Evolutionary conservation across 495 filamentous ascomycete genomes (phyloP).

Genomic region (Aspergillus indologenus): DNA sequence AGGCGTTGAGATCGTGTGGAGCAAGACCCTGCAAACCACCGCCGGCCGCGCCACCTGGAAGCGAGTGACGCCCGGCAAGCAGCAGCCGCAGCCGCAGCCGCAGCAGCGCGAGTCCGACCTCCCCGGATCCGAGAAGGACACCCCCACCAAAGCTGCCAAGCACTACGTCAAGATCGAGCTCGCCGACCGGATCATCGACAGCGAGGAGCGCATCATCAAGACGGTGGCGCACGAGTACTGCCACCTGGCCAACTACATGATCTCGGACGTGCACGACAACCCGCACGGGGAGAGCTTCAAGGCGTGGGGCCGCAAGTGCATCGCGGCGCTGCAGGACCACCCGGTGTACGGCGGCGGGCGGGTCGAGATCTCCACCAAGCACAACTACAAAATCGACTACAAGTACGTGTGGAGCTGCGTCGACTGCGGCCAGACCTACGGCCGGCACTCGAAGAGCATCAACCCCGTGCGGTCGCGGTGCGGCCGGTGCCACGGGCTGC

Average conservation of each 20-base stretch:
- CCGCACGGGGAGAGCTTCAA: conserved; percentile 87
- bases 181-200: conserved; percentile 78
- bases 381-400: conserved; percentile 81
- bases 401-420: conserved; percentile 85
- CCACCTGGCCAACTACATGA: conserved; percentile 85
- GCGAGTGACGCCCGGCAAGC: conserved; percentile 35
- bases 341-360: conserved; percentile 46
- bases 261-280: conserved; percentile 61
- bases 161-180: conserved; percentile 84
- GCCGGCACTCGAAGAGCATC: conserved; percentile 81
- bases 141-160: conserved; percentile 24
- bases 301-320: conserved; percentile 55
- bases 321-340: conserved; percentile 40
- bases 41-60: conserved; percentile 86
- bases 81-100: too few relatives aligned
- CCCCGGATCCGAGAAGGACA: background rate
- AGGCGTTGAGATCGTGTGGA: conserved; percentile 79
- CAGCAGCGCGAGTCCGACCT: background rate
- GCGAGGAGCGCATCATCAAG: conserved; percentile 74
- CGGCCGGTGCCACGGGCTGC: conserved; percentile 60
- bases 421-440: conserved; percentile 64
- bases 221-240: conserved; percentile 94
- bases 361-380: conserved; percentile 79
- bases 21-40: conserved; percentile 78
- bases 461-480: conserved; percentile 64